Evolutionary conservation across 768 basidiomycete species (phyloP).

Genomic region (Ramaria rubella): DNA sequence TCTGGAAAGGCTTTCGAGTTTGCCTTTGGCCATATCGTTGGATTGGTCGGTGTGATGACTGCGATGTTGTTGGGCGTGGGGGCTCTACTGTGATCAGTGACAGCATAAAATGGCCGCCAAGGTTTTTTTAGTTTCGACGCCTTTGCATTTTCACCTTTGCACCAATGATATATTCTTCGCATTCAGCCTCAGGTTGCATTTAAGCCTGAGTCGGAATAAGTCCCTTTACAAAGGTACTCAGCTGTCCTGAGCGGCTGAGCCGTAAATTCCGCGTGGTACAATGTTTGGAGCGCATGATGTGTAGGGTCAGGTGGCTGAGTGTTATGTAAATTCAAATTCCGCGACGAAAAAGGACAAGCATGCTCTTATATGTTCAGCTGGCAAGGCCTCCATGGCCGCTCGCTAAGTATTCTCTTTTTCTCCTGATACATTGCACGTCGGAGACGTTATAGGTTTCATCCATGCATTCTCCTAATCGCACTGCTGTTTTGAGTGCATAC

Average conservation of each 20-base stretch:
- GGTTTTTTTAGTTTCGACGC: background rate
- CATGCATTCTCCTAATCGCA: background rate
- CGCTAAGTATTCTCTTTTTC: background rate
- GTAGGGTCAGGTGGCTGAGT: background rate
- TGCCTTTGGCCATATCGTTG: background rate
- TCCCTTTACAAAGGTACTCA: too few species aligned
- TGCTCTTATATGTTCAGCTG: background rate
- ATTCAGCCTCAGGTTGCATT: too few species aligned
- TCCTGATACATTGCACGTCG: background rate
- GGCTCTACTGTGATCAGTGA: background rate
- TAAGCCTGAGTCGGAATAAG: too few species aligned
- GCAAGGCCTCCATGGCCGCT: background rate
- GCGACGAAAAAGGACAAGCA: background rate
- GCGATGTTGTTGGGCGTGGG: background rate
- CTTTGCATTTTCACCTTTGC: background rate
- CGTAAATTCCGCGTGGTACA: background rate
- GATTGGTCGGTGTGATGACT: background rate
- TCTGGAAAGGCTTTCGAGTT: background rate
- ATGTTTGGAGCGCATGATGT: background rate
- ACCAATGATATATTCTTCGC: background rate
- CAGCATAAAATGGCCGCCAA: background rate
- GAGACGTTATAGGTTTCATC: background rate
- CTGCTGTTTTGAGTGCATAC: background rate
- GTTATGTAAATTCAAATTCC: background rate
- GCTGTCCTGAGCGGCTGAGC: too few species aligned